Conservation (phyloP, 1,284 basidiomycete species). For the Microbotryomycetes sp. region DNA sequence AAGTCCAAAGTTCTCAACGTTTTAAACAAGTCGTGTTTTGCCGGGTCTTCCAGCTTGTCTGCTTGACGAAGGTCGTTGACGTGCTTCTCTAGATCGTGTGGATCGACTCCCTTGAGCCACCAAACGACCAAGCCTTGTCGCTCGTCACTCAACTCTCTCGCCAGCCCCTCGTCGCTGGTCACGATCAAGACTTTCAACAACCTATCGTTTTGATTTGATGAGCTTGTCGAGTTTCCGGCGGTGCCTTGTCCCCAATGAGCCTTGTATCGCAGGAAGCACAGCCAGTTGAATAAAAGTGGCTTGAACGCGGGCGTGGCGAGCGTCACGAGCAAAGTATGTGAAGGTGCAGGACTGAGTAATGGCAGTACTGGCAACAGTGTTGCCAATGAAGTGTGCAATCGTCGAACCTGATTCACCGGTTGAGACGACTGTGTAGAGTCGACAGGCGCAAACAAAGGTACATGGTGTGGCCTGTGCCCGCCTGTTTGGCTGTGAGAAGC, state of each 20-base stretch:
- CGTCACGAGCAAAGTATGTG: conserved; percentile 29
- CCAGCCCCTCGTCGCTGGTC: conserved; percentile 25
- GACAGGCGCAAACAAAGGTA: too few relatives aligned
- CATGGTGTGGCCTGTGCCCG: too few relatives aligned
- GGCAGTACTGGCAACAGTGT: conserved; percentile 29
- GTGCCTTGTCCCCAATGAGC: conserved; percentile 20
- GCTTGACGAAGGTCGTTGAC: too few relatives aligned
- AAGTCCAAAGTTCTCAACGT: conserved; percentile 17
- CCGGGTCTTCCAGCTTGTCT: too few relatives aligned
- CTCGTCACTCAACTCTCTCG: conserved; percentile 15
- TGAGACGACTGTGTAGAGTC: too few relatives aligned
- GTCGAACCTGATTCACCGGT: background rate
- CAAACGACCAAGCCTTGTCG: conserved; percentile 18
- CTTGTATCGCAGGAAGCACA: conserved; percentile 29
- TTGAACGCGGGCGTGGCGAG: conserved; percentile 32
- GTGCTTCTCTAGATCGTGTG: too few relatives aligned
- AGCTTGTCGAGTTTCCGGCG: conserved; percentile 6
- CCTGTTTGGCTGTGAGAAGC: too few relatives aligned
- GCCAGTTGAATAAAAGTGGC: conserved; percentile 31
- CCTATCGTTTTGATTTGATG: background rate
- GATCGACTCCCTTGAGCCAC: conserved; percentile 11
- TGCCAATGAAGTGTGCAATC: conserved; percentile 25
- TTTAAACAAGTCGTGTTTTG: background rate
- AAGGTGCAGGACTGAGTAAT: conserved; percentile 15
- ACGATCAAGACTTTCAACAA: conserved; percentile 25